Base-by-base conservation (phyloP, 495 filamentous ascomycete species). In the Xylaria intraflava region DNA sequence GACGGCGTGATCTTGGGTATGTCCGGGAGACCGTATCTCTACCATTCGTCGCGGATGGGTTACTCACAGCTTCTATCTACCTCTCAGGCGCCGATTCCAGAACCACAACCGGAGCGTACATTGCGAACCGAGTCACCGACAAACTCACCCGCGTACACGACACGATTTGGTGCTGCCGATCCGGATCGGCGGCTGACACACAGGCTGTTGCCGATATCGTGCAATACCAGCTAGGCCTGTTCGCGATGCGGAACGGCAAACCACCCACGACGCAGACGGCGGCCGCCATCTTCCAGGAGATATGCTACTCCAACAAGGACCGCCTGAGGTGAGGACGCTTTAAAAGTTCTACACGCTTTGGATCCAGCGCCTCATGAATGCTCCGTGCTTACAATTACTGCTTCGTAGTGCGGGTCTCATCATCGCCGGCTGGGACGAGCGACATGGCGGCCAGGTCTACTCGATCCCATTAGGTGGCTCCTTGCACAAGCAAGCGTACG, bases 151-250 rank as follows among this genome's bases (percentile, higher is more conserved):
- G 91, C 73, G 91, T 98, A 38, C 88, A 95, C 72, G 93, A 97
- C 71, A 97, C 92, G 44, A 96, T 98, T 69, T 98, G 93, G 93
- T 98, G 93, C 79, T 98, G 93, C 75, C 86, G 81, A 54, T 96
- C 94, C 47, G 93, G 93, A 26, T 97, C 93, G 10, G 93, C 93
- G 19, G 93, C 93, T 61, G 93, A 98, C 69, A 98, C 93, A 50
- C 93, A 98, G 72, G 94, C 93, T 20, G 86, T 98, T 39, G 94
- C 93, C 45, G 93, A 98, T 66, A 96, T 98, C 57, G 93, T 97
- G 39, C 87, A 92, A 62, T 96, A 96, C 71, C 85, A 98, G 67
- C 80, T 98, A 42, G 89, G 89, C 69, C 83, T 95, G 79, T 96
- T 94, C 72, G 85, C 85, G 39, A 86, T 95, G 65, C 78, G 75